Conservation (phyloP, 2,329 filamentous ascomycete species). For the Exophiala viscosa region DNA sequence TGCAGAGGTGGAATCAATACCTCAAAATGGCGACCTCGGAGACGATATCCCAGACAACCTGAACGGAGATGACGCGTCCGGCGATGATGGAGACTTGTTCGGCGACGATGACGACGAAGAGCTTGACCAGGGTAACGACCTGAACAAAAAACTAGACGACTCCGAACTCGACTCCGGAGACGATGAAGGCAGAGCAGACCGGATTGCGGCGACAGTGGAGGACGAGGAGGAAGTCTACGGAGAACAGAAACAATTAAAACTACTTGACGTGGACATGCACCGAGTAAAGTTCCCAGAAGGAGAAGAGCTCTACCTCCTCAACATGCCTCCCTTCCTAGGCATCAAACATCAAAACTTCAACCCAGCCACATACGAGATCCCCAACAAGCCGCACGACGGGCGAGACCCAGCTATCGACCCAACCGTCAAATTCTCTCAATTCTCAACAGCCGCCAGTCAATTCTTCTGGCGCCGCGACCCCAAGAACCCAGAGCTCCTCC, state of each 20-base stretch:
- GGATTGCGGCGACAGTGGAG: slow-evolving; percentile 45
- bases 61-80: slow-evolving; percentile 35
- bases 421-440: slow-evolving; percentile 53
- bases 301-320: slow-evolving; percentile 61
- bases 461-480: slow-evolving; percentile 64
- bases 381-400: slow-evolving; percentile 53
- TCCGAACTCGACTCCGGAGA: slow-evolving; percentile 62
- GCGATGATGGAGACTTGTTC: slow-evolving; percentile 40
- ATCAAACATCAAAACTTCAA: slow-evolving; percentile 61
- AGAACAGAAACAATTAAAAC: slow-evolving; percentile 44
- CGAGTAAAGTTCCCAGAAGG: slow-evolving; percentile 56
- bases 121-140: slow-evolving; percentile 9
- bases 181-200: slow-evolving; percentile 56
- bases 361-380: slow-evolving; percentile 58
- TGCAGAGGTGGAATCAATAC: slow-evolving; percentile 20
- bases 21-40: slow-evolving; percentile 2
- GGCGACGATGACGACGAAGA: slow-evolving; percentile 43
- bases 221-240: slow-evolving; percentile 40
- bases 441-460: slow-evolving; percentile 61
- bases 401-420: slow-evolving; percentile 34
- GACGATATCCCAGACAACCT: slow-evolving; percentile 16
- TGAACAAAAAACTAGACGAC: slow-evolving; percentile 54
- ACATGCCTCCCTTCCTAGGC: slow-evolving; percentile 60
- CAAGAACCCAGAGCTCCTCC: slow-evolving; percentile 52
- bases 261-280: slow-evolving; percentile 37